Percentiles rank a stretch among this genome's conserved stretches.
Evolutionary conservation across 257 asterid genomes (phyloP).

Genomic region (Eustoma russellianum): DNA sequence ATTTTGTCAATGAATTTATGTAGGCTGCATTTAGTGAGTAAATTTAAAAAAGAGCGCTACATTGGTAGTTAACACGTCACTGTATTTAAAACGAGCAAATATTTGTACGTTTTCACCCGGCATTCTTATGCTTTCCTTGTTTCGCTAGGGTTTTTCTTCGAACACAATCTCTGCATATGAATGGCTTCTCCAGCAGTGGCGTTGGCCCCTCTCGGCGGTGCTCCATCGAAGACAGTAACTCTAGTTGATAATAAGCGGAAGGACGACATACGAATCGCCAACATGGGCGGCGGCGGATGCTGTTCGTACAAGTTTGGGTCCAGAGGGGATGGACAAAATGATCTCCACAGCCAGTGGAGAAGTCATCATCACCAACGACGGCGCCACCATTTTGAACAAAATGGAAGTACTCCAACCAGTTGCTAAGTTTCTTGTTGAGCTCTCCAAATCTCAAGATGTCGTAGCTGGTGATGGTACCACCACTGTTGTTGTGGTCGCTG

Average conservation of each 20-base stretch:
- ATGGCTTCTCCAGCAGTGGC: slow-evolving; percentile 63
- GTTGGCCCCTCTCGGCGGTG: slow-evolving; percentile 28
- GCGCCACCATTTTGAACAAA: too few relatives aligned
- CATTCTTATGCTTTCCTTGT: not conserved
- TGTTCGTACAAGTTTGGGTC: slow-evolving; percentile 86
- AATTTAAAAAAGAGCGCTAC: too few relatives aligned
- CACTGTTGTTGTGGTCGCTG: slow-evolving; percentile 79
- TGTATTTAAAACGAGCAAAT: too few relatives aligned
- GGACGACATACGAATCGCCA: slow-evolving; percentile 71
- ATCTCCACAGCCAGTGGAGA: slow-evolving; percentile 76
- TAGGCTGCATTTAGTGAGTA: too few relatives aligned
- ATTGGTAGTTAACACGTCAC: too few relatives aligned
- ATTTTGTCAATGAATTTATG: too few relatives aligned
- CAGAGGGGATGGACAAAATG: slow-evolving; percentile 95
- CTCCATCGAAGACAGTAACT: slow-evolving; percentile 48
- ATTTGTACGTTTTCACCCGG: too few relatives aligned
- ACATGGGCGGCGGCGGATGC: slow-evolving; percentile 81
- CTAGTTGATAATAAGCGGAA: slow-evolving; percentile 94
- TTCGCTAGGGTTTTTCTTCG: slow-evolving; percentile 23
- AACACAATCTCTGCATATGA: slow-evolving; percentile 2
- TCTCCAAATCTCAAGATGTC: slow-evolving; percentile 76
- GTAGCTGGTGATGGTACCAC: slow-evolving; percentile 96
- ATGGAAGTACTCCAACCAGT: slow-evolving; percentile 95
- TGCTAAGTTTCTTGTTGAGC: slow-evolving; percentile 88
- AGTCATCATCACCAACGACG: slow-evolving; percentile 83